Conservation (phyloP, 805 yeast genomes). For the Wickerhamomyces queroliae region DNA sequence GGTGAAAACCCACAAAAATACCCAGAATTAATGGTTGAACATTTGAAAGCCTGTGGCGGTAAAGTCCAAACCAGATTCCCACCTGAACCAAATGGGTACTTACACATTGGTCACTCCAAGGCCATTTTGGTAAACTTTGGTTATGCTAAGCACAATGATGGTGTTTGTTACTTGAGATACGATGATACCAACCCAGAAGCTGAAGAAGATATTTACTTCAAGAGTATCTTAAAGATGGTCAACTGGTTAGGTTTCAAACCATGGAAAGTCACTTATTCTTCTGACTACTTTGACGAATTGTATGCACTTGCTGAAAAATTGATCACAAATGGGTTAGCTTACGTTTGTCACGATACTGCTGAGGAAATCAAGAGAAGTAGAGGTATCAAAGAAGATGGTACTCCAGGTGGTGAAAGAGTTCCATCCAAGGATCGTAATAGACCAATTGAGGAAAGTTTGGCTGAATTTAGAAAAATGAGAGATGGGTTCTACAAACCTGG, state of each 20-base stretch:
- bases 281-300: constrained; percentile 88
- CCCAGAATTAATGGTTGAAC: constrained; percentile 80
- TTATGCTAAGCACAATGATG: constrained; percentile 82
- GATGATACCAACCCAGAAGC: constrained; percentile 99
- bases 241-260: constrained; percentile 94
- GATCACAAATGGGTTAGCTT: constrained; percentile 67
- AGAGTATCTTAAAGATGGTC: constrained; percentile 77
- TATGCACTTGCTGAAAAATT: constrained; percentile 85
- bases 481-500: constrained; percentile 87
- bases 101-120: constrained; percentile 97
- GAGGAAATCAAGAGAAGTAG: constrained; percentile 88
- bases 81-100: constrained; percentile 97
- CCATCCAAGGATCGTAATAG: constrained; percentile 75
- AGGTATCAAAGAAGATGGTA: constrained; percentile 88
- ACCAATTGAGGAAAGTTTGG: constrained; percentile 67
- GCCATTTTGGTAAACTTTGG: constrained; percentile 98
- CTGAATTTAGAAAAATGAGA: constrained; percentile 84
- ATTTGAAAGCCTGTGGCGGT: constrained; percentile 73
- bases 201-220: constrained; percentile 88
- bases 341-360: constrained; percentile 89
- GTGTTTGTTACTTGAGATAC: constrained; percentile 85
- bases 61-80: constrained; percentile 93
- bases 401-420: constrained; percentile 87
- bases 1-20: constrained; percentile 91
- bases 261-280: constrained; percentile 91